These are phyloP conservation scores for Eucalyptus camaldulensis DNA, from an alignment of 345 rosid species.

Conservation along the genomic window DNA sequence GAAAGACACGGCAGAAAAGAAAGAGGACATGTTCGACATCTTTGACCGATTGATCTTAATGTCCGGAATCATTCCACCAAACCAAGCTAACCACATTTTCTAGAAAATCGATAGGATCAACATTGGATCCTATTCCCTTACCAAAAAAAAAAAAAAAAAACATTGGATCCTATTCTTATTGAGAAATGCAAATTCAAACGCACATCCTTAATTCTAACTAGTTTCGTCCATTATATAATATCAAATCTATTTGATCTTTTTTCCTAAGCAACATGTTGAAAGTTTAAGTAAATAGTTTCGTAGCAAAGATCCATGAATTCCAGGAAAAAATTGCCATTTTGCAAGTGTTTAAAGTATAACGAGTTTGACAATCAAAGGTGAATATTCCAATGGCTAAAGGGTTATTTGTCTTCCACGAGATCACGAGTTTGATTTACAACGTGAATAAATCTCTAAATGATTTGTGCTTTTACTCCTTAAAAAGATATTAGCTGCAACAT, in stretches of 20 bases:
- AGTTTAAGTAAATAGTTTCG: background rate
- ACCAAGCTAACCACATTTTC: background rate
- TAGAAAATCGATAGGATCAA: background rate
- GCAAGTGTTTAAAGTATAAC: background rate
- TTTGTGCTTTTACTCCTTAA: background rate
- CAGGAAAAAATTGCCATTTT: background rate
- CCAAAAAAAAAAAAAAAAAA: too few relatives aligned
- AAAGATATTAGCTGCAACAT: background rate
- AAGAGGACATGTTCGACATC: background rate
- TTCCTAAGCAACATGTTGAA: background rate
- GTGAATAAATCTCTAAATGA: background rate
- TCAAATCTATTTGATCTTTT: background rate
- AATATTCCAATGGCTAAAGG: background rate
- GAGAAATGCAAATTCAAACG: background rate
- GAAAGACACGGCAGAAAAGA: background rate
- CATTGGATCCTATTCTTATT: background rate
- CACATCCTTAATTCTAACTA: background rate
- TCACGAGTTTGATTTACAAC: background rate
- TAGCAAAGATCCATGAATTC: background rate
- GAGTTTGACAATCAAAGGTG: background rate
- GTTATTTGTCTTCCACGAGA: background rate
- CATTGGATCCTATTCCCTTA: background rate
- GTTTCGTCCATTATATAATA: background rate
- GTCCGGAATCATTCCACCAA: background rate
- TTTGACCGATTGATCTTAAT: background rate